Evolutionary conservation across 257 asterid genomes (phyloP), one percentile per base, ranked within the genome.

Genomic region (Solanum boliviense): DNA sequence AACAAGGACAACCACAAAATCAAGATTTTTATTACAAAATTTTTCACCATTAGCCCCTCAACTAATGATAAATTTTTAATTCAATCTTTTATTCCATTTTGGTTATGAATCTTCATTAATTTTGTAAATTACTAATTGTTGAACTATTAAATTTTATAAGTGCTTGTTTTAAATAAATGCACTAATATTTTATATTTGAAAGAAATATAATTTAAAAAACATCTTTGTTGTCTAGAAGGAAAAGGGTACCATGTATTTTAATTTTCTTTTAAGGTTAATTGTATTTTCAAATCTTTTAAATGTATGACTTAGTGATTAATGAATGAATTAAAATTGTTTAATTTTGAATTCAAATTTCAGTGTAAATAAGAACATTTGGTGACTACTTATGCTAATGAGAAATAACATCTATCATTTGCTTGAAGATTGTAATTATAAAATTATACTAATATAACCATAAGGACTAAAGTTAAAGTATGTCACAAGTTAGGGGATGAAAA

Each of bases 1-100:
- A 93, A 92, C 86, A 89, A 95, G 92, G 85, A 88, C 92, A 91
- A 92, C 98, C 98, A 93, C 98, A 94, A 83, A 93, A 88, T 88
- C 89, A 84, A 90, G 94, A 93, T 91, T 91, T 91, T 48, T 48
- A 82, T 48, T 82, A 79, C 9, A 79, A 27, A 18, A 8, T 1
- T 9, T 79, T 78, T 8, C 67, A 5, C 9, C 11, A 10, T 16
- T 31, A 44, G 39, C 52, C 85, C 85, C 67, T 11, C n/a, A 16
- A 44, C 65, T 44, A 12, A 15, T 27, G 3, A 79, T 27, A 44
- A n/a, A 13, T 72, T 32, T 16, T 75, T 39, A 27, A 44, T 27
- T 39, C 21, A n/a, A 44, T 76, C 35, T 48, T 5, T 48, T 48
- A 15, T 48, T 58, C 67, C 67, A 58, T 7, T 4, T 10, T 78